A percentile compares a stretch with the other conserved stretches of the same genome.
These are phyloP conservation scores for Ichthyophthirius multifiliis DNA, from an alignment of 169 alveolate genomes.

Conservation along the genomic window DNA sequence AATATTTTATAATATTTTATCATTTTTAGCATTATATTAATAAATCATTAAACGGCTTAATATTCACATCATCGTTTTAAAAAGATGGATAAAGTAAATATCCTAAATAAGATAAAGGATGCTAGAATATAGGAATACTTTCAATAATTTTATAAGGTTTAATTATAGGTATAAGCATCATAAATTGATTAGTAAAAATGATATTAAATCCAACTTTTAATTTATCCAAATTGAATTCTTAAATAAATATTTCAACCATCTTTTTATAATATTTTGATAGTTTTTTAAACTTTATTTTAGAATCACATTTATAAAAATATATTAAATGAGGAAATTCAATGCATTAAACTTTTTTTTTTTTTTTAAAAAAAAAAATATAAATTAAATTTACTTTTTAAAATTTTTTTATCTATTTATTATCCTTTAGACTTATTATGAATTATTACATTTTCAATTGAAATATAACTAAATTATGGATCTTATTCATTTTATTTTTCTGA, in stretches of 20 bases:
- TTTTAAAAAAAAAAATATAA: neutral
- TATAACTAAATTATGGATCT: neutral
- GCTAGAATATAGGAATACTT: neutral
- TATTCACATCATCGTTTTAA: too few species aligned
- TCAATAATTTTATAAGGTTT: neutral
- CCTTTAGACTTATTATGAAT: neutral
- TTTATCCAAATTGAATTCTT: neutral
- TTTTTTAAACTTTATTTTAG: neutral
- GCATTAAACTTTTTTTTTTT: neutral
- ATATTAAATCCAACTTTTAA: neutral
- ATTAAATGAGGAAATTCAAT: neutral
- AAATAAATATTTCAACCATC: neutral
- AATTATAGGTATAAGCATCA: neutral
- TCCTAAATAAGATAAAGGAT: slow-evolving; percentile 17
- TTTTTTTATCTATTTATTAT: neutral
- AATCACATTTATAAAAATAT: neutral
- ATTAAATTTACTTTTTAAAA: neutral
- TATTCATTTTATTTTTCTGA: neutral
- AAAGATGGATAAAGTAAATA: slow-evolving; percentile 11
- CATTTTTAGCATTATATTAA: too few species aligned
- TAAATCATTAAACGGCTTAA: too few species aligned
- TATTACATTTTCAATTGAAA: neutral
- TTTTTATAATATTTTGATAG: neutral
- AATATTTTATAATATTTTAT: too few species aligned
- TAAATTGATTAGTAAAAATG: neutral